Conservation (phyloP, 192 early-diverging fungal species). For the Physocladia obscura region DNA sequence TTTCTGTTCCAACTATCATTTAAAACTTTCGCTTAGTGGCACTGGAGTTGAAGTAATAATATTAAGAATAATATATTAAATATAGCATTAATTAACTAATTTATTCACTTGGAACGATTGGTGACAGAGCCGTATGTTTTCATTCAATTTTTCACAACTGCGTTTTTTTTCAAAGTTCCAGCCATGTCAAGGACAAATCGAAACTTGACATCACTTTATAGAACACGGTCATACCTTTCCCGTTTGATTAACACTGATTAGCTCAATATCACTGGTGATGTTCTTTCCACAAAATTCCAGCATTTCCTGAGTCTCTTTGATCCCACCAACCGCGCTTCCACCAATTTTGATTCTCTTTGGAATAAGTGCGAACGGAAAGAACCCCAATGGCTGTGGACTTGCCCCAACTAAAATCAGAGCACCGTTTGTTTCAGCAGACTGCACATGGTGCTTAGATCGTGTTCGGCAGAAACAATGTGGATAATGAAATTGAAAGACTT, state of each 20-base stretch:
- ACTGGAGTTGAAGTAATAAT: too few relatives aligned
- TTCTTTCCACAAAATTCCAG: slow-evolving; percentile 24
- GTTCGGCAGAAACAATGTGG: slow-evolving; percentile 20
- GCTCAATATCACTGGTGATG: slow-evolving; percentile 23
- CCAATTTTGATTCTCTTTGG: slow-evolving; percentile 16
- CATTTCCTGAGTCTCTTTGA: slow-evolving; percentile 34
- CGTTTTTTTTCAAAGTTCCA: not conserved
- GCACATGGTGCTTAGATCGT: slow-evolving; percentile 11
- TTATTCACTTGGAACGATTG: too few relatives aligned
- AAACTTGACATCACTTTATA: too few relatives aligned
- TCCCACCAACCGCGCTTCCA: slow-evolving; percentile 22
- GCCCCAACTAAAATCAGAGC: slow-evolving; percentile 34
- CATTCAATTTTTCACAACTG: too few relatives aligned
- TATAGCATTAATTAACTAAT: too few relatives aligned
- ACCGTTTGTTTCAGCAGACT: slow-evolving; percentile 28
- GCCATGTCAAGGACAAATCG: slow-evolving; percentile 24
- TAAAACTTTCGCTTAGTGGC: too few relatives aligned
- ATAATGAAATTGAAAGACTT: slow-evolving; percentile 31
- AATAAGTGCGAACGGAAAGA: slow-evolving; percentile 30
- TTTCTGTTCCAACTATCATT: too few relatives aligned
- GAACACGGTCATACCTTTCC: slow-evolving; percentile 24
- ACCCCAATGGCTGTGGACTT: slow-evolving; percentile 19
- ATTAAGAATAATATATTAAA: too few relatives aligned
- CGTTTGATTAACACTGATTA: slow-evolving; percentile 1
- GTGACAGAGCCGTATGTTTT: too few relatives aligned